Conservation (phyloP, 2,329 filamentous ascomycete species). For the Fusarium armeniacum region DNA sequence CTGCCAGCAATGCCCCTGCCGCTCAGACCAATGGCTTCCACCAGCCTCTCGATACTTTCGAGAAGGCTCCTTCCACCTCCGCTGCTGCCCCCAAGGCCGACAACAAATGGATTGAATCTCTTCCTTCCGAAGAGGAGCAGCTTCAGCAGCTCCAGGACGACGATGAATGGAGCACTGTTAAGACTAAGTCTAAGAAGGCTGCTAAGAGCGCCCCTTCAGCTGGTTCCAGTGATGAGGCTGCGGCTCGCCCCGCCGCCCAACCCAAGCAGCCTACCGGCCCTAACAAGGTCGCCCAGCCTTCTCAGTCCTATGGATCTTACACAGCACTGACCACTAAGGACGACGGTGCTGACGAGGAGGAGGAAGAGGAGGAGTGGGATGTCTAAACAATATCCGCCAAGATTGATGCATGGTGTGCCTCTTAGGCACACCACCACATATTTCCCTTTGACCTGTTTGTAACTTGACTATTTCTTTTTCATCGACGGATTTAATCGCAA, state of each 20-base stretch:
- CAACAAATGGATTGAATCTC: conserved; percentile 63
- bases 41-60: conserved; percentile 72
- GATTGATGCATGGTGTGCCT: conserved; percentile 25
- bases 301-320: conserved; percentile 62
- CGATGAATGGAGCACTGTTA: conserved; percentile 73
- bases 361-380: conserved; percentile 66
- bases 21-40: conserved; percentile 55
- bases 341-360: conserved; percentile 58
- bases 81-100: conserved; percentile 54
- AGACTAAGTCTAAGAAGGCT: conserved; percentile 61
- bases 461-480: conserved; percentile 42
- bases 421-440: conserved; percentile 16
- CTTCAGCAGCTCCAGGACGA: conserved; percentile 67
- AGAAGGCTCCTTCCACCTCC: conserved; percentile 54
- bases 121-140: conserved; percentile 74
- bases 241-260: conserved; percentile 51
- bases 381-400: conserved; percentile 54
- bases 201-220: conserved; percentile 57
- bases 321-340: conserved; percentile 63
- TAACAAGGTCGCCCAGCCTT: conserved; percentile 52
- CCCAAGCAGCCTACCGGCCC: conserved; percentile 50
- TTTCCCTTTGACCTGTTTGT: conserved; percentile 34
- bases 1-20: conserved; percentile 50
- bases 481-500: conserved; percentile 34
- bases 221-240: conserved; percentile 56